Percentiles rank a stretch among this genome's conserved stretches.
Evolutionary conservation across 208 protist genomes (phyloP).

Genomic region (Herpetomonas samuelpessoai): DNA sequence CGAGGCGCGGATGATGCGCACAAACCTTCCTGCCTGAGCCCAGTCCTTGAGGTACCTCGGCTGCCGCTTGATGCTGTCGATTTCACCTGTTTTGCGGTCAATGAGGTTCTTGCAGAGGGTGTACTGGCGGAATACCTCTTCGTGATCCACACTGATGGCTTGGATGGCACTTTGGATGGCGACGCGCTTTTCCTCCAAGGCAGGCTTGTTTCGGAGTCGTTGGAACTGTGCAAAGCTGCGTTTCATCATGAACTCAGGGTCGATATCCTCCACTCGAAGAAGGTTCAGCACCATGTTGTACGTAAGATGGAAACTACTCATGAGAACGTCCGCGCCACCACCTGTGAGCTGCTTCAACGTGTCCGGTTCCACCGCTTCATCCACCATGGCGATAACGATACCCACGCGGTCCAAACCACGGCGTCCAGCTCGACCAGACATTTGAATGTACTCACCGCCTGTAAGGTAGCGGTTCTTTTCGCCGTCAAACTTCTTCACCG

Average conservation of each 20-base stretch:
- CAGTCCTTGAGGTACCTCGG: slow-evolving; percentile 93
- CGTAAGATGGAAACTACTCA: slow-evolving; percentile 97
- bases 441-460: slow-evolving; percentile 99
- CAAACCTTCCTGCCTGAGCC: slow-evolving; percentile 95
- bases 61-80: slow-evolving; percentile 71
- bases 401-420: slow-evolving; percentile 99
- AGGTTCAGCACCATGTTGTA: slow-evolving; percentile 99
- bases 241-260: slow-evolving; percentile 97
- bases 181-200: slow-evolving; percentile 61
- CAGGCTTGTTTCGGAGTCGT: slow-evolving; percentile 84
- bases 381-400: slow-evolving; percentile 98
- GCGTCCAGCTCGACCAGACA: slow-evolving; percentile 99
- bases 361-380: slow-evolving; percentile 96
- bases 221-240: slow-evolving; percentile 98
- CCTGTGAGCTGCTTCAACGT: slow-evolving; percentile 93
- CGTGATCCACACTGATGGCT: slow-evolving; percentile 61
- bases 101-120: slow-evolving; percentile 76
- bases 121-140: slow-evolving; percentile 87
- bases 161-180: slow-evolving; percentile 63
- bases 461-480: slow-evolving; percentile 93
- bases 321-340: slow-evolving; percentile 93
- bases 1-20: slow-evolving; percentile 68
- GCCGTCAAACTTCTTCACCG: slow-evolving; percentile 99
- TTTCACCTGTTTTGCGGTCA: slow-evolving; percentile 56
- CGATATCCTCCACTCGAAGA: slow-evolving; percentile 97